phyloP scores from a whole-genome alignment of 805 yeast species.

The Cyberlindnera mrakii region DNA sequence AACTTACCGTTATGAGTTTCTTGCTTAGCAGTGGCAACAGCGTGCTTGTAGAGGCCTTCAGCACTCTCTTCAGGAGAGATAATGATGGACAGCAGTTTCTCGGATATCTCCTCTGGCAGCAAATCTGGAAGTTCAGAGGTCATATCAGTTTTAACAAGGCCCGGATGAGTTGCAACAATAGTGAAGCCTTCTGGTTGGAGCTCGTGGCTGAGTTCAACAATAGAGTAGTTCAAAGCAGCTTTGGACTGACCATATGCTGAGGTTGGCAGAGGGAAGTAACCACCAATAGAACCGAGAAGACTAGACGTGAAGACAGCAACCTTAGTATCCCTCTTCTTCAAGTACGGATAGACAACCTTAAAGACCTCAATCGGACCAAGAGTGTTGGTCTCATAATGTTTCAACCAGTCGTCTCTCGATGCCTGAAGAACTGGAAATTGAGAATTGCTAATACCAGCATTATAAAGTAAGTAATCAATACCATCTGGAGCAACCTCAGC shows the following conservation, averaged over 20 bases:
- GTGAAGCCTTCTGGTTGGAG: constrained; percentile 23
- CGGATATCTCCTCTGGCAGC: constrained; percentile 23
- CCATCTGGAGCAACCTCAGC: too few species aligned
- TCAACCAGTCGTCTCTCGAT: not conserved
- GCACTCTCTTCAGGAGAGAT: not conserved
- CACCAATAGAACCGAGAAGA: constrained; percentile 22
- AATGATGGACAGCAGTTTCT: not conserved
- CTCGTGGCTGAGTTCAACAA: constrained; percentile 23
- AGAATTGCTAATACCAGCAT: constrained; percentile 6
- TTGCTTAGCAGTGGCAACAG: not conserved
- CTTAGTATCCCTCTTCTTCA: constrained; percentile 15
- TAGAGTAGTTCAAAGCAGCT: constrained; percentile 30
- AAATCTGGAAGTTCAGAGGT: too few species aligned
- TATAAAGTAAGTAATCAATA: not conserved
- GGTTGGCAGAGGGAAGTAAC: constrained; percentile 6
- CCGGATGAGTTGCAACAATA: constrained; percentile 33
- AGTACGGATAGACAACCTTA: constrained; percentile 9
- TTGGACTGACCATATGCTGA: constrained; percentile 32
- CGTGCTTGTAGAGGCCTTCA: too few species aligned
- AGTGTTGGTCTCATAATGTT: constrained; percentile 3
- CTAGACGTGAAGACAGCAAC: constrained; percentile 26
- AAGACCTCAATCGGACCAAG: constrained; percentile 1
- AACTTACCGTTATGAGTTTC: not conserved
- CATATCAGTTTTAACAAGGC: constrained; percentile 25
- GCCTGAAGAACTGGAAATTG: not conserved